Base-by-base conservation (phyloP, 1,284 basidiomycete species). In the Ustilago tritici region DNA sequence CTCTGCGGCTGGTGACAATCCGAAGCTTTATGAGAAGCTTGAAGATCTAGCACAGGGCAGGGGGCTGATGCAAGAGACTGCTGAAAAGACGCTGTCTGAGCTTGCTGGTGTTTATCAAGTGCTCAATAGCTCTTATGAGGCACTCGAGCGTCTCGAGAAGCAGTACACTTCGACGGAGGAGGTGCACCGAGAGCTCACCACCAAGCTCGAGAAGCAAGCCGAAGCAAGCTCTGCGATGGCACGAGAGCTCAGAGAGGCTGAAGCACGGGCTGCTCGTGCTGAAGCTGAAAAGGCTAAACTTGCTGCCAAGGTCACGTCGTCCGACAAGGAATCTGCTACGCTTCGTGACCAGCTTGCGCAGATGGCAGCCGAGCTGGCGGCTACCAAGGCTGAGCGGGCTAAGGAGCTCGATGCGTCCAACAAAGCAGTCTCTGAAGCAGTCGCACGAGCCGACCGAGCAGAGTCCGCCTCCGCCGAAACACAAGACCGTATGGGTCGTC, bases 271-370 rank as follows among this genome's bases (percentile, higher is more conserved):
- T 1, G 19, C 38, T 17, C 12, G 23, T 3, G 66, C 56, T 12
- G 62, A 75, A 52, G 67, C 57, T 4, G 31, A 35, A 10, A 43
- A 71, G 17, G 59, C 59, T 14, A 61, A 67, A 34, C 50, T 58
- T 17, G 46, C 40, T 17, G 46, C 57, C 3, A 34, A 56, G 53
- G 28, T 59, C 14, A 47, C 35, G 1, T 46, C 65, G 3, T 35
- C 56, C 28, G 56, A 76, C 17, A 64, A 61, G 32, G 66, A 83
- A 47, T n/a, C 56, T 17, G 34, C 52, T 10, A 40, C 66, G 41
- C 56, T 82, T n/a, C 70, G 72, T 19, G 65, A 61, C 2, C 77
- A 76, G 47, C 36, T 83, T 1, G 76, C 78, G 2, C 67, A 73
- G 31, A 56, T 79, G 41, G 32, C 59, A 0, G 35, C 55, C 15